Evolutionary conservation across 148 eudicot species (phyloP).

Genomic region (Talinum fruticosum): DNA sequence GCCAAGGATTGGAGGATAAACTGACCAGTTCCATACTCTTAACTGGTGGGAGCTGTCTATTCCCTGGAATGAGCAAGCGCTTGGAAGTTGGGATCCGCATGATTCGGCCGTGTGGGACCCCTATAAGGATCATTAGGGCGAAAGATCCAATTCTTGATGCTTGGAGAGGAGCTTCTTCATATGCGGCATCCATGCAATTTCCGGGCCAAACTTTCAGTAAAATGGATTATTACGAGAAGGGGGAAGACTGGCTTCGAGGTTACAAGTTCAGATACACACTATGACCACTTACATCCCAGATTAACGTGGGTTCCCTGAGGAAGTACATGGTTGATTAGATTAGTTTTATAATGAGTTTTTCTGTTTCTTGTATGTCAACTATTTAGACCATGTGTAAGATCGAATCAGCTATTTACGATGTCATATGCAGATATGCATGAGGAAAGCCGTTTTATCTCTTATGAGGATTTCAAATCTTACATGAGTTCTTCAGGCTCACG

Average conservation of each 20-base stretch:
- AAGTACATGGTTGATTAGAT: neutral
- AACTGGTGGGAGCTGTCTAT: conserved; percentile 80
- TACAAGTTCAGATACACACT: conserved; percentile 65
- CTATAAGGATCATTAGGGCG: conserved; percentile 58
- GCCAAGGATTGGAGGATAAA: conserved; percentile 49
- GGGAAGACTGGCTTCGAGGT: conserved; percentile 80
- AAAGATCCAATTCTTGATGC: conserved; percentile 76
- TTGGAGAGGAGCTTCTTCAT: conserved; percentile 91
- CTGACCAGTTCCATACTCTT: conserved; percentile 74
- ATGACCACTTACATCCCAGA: conserved; percentile 17
- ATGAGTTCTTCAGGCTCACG: no score
- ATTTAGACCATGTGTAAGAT: neutral
- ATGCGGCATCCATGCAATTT: conserved; percentile 64
- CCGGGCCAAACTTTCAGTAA: conserved; percentile 54
- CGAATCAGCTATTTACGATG: conserved; percentile 6
- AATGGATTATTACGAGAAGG: conserved; percentile 86
- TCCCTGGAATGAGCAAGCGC: conserved; percentile 79
- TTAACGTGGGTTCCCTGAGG: neutral
- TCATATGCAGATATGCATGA: neutral
- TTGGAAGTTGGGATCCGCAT: conserved; percentile 82
- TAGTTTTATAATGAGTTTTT: conserved; percentile 7
- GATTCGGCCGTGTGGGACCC: conserved; percentile 84
- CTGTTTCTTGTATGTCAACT: neutral
- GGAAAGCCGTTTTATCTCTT: neutral
- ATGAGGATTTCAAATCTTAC: no score